A percentile compares a stretch with the other conserved stretches of the same genome.
phyloP scores from a whole-genome alignment of 768 basidiomycete species.

The Phlegmacium glaucopus region DNA sequence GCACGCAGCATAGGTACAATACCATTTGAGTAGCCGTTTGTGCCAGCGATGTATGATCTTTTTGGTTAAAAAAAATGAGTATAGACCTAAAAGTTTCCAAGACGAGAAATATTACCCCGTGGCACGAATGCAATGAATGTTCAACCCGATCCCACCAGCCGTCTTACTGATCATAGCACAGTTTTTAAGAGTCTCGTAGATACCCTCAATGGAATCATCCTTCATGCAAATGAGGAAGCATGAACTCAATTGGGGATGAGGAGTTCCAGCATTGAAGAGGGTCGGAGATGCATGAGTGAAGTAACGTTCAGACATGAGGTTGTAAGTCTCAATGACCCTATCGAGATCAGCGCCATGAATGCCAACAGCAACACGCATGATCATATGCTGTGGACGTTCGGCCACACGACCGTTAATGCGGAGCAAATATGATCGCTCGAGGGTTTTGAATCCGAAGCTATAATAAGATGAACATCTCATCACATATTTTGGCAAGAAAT shows the following conservation, averaged over 20 bases:
- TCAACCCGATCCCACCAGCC: slow-evolving; percentile 95
- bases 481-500: neutral
- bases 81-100: neutral
- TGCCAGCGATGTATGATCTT: slow-evolving; percentile 97
- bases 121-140: slow-evolving; percentile 94
- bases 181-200: slow-evolving; percentile 97
- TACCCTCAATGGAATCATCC: slow-evolving; percentile 98
- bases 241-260: slow-evolving; percentile 89
- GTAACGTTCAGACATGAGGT: slow-evolving; percentile 96
- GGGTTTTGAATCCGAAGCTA: slow-evolving; percentile 99
- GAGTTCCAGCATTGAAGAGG: slow-evolving; percentile 97
- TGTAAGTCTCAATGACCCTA: slow-evolving; percentile 86
- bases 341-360: slow-evolving; percentile 92
- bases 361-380: slow-evolving; percentile 99
- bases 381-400: slow-evolving; percentile 97
- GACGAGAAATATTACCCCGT: slow-evolving; percentile 65
- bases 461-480: neutral
- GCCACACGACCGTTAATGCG: slow-evolving; percentile 93
- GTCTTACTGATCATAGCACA: slow-evolving; percentile 99
- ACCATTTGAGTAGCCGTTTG: slow-evolving; percentile 98
- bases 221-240: slow-evolving; percentile 99
- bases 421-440: slow-evolving; percentile 96
- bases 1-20: slow-evolving; percentile 99
- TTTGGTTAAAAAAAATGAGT: slow-evolving; percentile 1
- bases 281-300: slow-evolving; percentile 99